A percentile compares a stretch with the other conserved stretches of the same genome.
phyloP scores from a whole-genome alignment of 2,329 filamentous ascomycete species.

The Cladobotryum protrusum region DNA sequence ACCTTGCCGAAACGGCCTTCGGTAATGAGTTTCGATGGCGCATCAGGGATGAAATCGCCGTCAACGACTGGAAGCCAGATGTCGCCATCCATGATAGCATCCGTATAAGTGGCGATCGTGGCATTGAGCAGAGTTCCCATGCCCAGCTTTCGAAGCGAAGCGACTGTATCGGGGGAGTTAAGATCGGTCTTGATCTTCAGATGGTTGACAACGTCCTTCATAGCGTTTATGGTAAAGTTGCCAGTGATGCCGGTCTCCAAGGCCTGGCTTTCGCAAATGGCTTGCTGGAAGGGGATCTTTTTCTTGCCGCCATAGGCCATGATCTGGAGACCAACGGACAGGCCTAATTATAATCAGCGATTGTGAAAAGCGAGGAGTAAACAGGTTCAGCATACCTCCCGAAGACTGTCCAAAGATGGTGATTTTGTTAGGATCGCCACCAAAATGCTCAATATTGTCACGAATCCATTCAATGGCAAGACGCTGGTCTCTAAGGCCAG shows the following conservation, averaged over 20 bases:
- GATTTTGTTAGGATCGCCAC: constrained; percentile 41
- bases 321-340: constrained; percentile 41
- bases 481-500: constrained; percentile 49
- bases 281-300: constrained; percentile 39
- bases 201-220: constrained; percentile 34
- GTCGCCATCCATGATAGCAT: constrained; percentile 43
- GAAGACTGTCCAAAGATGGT: constrained; percentile 28
- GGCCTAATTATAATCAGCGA: constrained; percentile 19
- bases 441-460: constrained; percentile 41
- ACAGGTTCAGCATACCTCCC: constrained; percentile 16
- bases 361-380: background rate
- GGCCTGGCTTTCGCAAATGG: constrained; percentile 40
- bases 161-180: constrained; percentile 37
- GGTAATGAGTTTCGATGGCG: constrained; percentile 46
- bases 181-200: constrained; percentile 33
- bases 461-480: constrained; percentile 37
- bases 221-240: constrained; percentile 42
- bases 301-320: constrained; percentile 40
- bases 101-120: constrained; percentile 35
- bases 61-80: constrained; percentile 44
- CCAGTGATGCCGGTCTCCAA: constrained; percentile 46
- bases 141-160: constrained; percentile 39
- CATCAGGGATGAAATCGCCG: constrained; percentile 33
- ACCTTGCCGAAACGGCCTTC: constrained; percentile 56
- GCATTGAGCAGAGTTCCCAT: constrained; percentile 37